Conservation (phyloP, 75 land plant species). For the Chamaecyparis obtusa region DNA sequence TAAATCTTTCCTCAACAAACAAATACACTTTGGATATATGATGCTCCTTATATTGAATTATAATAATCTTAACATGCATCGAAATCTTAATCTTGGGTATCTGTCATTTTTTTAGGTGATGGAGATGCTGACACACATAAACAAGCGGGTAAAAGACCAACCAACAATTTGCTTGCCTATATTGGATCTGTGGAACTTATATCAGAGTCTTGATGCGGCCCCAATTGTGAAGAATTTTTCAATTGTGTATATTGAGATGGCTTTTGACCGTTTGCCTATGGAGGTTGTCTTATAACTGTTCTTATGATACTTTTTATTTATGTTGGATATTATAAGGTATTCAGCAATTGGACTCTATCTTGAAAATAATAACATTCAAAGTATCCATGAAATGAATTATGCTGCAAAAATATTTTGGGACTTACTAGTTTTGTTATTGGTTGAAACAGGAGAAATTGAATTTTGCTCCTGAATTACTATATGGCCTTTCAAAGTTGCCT, state of each 20-base stretch:
- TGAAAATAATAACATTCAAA: not conserved
- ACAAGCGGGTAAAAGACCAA: conserved; percentile 91
- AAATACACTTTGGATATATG: not conserved
- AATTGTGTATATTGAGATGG: conserved; percentile 94
- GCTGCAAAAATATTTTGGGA: not conserved
- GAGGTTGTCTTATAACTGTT: conserved; percentile 43
- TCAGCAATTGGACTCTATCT: not conserved
- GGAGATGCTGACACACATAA: conserved; percentile 87
- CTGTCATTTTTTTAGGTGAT: conserved; percentile 55
- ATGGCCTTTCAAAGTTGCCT: conserved; percentile 55
- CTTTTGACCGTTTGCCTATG: conserved; percentile 62
- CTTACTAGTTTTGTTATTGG: not conserved
- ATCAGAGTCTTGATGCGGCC: conserved; percentile 39
- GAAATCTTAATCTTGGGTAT: not conserved
- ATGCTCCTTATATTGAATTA: not conserved
- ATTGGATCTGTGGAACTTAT: conserved; percentile 67
- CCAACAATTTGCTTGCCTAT: conserved; percentile 71
- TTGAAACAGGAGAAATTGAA: conserved; percentile 55
- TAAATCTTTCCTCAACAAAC: not conserved
- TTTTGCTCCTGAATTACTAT: conserved; percentile 66
- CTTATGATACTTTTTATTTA: not conserved
- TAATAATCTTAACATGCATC: not conserved
- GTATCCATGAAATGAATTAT: conserved; percentile 4
- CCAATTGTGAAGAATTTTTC: conserved; percentile 86
- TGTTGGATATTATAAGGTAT: not conserved